Conservation (phyloP, 129 eudicot genomes). For the Flaveria ramosissima region DNA sequence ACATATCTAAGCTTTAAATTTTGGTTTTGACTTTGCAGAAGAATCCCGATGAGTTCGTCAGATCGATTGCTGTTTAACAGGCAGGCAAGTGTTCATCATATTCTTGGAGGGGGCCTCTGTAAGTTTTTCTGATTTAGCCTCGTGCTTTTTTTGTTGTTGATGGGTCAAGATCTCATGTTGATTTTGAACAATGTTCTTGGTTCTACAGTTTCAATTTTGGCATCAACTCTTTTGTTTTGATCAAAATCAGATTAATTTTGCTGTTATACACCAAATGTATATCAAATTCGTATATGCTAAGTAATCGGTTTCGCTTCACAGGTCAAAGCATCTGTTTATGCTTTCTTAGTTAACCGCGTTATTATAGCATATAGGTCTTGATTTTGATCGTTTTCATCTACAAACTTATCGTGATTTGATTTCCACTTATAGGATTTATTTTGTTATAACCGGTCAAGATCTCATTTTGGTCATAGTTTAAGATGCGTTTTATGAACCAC, state of each 20-base stretch:
- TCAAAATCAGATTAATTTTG: not conserved
- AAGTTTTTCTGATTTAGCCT: conserved; percentile 24
- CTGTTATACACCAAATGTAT: conserved; percentile 3
- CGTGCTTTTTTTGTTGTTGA: conserved; percentile 15
- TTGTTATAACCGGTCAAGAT: not conserved
- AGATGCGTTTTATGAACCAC: not conserved
- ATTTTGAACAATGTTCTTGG: conserved; percentile 22
- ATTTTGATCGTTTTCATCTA: not conserved
- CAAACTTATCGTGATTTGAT: not conserved
- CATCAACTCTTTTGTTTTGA: not conserved
- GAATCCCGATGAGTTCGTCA: conserved; percentile 53
- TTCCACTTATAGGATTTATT: not conserved
- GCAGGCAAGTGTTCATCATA: conserved; percentile 64
- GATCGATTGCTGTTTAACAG: conserved; percentile 61
- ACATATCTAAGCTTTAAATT: conserved; percentile 6
- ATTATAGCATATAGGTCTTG: too few species aligned
- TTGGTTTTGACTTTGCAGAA: conserved; percentile 14
- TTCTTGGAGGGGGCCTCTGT: conserved; percentile 82
- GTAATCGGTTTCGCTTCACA: not conserved
- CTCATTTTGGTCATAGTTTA: conserved; percentile 24
- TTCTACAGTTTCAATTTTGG: not conserved
- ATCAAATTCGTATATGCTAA: not conserved
- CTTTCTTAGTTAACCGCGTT: not conserved
- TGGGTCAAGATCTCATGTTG: conserved; percentile 27
- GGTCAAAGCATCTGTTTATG: conserved; percentile 1